phyloP scores from a whole-genome alignment of 768 basidiomycete genomes.

The Clavulina sp. region DNA sequence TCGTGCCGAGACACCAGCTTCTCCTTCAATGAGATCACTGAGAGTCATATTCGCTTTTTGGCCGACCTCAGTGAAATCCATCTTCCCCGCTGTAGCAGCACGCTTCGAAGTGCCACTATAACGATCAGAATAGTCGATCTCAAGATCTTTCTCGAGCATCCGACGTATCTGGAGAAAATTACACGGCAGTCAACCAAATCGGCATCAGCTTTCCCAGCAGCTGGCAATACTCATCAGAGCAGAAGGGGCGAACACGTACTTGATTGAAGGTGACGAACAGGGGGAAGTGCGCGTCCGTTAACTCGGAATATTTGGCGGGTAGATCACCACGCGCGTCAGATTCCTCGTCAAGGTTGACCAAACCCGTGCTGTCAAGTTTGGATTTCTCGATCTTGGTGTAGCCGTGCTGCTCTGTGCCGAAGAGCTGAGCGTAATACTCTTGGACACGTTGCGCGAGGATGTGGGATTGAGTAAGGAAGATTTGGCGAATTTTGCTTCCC shows the following conservation, averaged over 20 bases:
- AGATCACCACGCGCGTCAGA: constrained; percentile 1
- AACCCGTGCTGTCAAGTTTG: background rate
- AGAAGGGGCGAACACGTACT: constrained; percentile 3
- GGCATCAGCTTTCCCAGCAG: no score
- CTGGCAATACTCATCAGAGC: background rate
- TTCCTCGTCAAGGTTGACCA: constrained; percentile 6
- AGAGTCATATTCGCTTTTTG: no score
- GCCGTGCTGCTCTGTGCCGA: background rate
- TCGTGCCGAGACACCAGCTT: no score
- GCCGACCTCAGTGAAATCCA: no score
- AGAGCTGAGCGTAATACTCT: constrained; percentile 6
- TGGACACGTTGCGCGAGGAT: constrained; percentile 6
- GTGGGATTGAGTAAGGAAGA: constrained; percentile 11
- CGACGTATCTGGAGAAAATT: constrained; percentile 1
- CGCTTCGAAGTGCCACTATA: background rate
- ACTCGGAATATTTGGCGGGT: constrained; percentile 6
- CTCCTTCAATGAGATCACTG: no score
- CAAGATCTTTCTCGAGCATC: constrained; percentile 4
- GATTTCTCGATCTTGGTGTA: background rate
- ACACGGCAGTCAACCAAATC: no score
- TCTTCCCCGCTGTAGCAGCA: no score
- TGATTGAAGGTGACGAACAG: constrained; percentile 11
- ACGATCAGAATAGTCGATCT: background rate
- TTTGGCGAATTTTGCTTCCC: background rate
- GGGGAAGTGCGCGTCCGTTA: constrained; percentile 9